Evolutionary conservation across 768 basidiomycete genomes (phyloP).

Genomic region (Termitomyces sp.): DNA sequence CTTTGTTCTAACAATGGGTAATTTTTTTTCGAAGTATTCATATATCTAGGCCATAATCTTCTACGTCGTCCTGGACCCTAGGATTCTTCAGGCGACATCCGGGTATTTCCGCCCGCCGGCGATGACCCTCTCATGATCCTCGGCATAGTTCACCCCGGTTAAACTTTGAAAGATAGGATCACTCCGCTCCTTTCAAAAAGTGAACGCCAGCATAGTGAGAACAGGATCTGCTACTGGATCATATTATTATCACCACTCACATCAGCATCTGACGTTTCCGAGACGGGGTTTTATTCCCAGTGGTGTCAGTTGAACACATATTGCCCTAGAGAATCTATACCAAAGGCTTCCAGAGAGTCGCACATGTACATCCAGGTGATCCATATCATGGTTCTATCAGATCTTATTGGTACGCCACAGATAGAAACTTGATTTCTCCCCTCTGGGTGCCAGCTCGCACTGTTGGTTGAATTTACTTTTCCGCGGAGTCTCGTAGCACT

Average conservation of each 20-base stretch:
- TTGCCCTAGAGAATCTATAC: not conserved
- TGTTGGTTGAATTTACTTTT: not conserved
- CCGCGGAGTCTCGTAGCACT: not conserved
- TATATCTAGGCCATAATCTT: not conserved
- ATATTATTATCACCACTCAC: conserved; percentile 2
- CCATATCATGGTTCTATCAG: conserved; percentile 4
- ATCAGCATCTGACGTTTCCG: conserved; percentile 12
- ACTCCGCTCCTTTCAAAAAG: not conserved
- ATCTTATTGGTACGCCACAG: conserved; percentile 14
- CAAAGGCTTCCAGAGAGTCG: not conserved
- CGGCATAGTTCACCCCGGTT: conserved; percentile 5
- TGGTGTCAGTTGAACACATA: not conserved
- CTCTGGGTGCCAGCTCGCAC: not conserved
- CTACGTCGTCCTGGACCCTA: not conserved
- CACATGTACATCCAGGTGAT: conserved; percentile 7
- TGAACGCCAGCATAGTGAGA: not conserved
- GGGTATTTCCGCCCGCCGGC: conserved; percentile 5
- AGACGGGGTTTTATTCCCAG: conserved; percentile 1
- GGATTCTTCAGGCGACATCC: conserved; percentile 3
- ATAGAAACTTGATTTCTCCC: not conserved
- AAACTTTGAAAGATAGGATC: not conserved
- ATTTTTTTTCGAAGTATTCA: not conserved
- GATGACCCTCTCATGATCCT: not conserved
- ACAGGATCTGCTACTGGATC: conserved; percentile 5
- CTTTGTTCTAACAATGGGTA: not conserved